Conservation (phyloP, 148 eudicot genomes). For the Silene uniflora region DNA sequence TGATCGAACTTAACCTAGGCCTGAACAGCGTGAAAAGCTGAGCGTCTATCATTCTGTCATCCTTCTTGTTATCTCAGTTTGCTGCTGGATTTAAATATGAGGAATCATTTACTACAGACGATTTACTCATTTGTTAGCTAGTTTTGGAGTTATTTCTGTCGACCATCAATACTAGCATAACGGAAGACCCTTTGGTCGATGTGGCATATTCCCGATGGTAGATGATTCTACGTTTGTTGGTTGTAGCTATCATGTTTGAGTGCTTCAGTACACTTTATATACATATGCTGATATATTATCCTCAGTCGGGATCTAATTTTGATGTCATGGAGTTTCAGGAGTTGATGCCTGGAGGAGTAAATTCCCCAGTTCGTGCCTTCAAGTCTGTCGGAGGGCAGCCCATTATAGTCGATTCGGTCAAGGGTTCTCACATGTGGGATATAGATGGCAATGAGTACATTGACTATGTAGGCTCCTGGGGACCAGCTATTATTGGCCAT, state of each 20-base stretch:
- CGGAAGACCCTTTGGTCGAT: background rate
- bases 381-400: slow-evolving; percentile 97
- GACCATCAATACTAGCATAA: background rate
- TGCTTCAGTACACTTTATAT: background rate
- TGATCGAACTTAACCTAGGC: background rate
- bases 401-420: slow-evolving; percentile 73
- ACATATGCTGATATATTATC: background rate
- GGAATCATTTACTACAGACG: background rate
- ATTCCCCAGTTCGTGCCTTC: slow-evolving; percentile 69
- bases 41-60: background rate
- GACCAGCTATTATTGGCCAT: slow-evolving; percentile 13
- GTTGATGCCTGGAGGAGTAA: slow-evolving; percentile 19
- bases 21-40: too few relatives aligned
- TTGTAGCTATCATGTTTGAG: background rate
- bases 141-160: background rate
- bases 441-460: slow-evolving; percentile 94
- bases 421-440: slow-evolving; percentile 91
- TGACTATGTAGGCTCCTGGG: slow-evolving; percentile 85
- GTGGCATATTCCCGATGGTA: too few relatives aligned
- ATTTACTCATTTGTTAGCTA: background rate
- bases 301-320: background rate
- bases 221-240: background rate
- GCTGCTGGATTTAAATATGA: background rate
- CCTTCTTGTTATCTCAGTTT: background rate
- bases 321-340: slow-evolving; percentile 5